These are phyloP conservation scores for Boletus smithii DNA, from an alignment of 1,284 basidiomycete genomes.

Conservation along the genomic window DNA sequence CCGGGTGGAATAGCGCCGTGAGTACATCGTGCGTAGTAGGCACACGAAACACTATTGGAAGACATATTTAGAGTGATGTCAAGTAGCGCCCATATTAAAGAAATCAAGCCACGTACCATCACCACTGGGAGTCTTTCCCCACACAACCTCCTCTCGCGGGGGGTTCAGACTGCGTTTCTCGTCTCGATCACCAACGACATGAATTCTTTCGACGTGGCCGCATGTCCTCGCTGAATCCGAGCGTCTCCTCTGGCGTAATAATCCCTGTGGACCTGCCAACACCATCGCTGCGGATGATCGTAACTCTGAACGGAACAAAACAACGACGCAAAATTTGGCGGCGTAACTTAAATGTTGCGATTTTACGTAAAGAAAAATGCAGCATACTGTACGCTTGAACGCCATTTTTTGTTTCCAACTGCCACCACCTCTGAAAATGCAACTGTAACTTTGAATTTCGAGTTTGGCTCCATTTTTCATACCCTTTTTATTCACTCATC, in stretches of 20 bases:
- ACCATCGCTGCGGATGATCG: conserved; percentile 17
- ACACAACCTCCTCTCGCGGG: conserved; percentile 62
- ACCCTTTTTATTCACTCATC: conserved; percentile 33
- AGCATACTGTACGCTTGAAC: too few species aligned
- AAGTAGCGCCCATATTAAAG: not conserved
- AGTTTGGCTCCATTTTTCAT: not conserved
- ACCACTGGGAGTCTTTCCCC: conserved; percentile 84
- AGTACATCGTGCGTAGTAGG: conserved; percentile 95
- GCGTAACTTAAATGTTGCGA: not conserved
- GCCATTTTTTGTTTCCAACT: not conserved
- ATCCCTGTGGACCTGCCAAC: conserved; percentile 12
- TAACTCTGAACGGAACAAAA: not conserved
- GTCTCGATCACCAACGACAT: conserved; percentile 7
- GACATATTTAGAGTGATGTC: conserved; percentile 3
- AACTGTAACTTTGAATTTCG: not conserved
- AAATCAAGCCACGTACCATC: conserved; percentile 59
- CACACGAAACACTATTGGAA: conserved; percentile 78
- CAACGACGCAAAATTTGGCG: too few species aligned
- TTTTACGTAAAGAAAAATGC: conserved; percentile 25
- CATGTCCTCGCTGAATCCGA: not conserved
- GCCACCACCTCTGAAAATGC: not conserved
- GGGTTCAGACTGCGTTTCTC: conserved; percentile 10
- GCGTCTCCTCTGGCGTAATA: conserved; percentile 26
- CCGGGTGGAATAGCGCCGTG: conserved; percentile 86
- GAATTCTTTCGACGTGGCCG: not conserved